Evolutionary conservation across 768 basidiomycete genomes (phyloP), one percentile per base, ranked within the genome.

Genomic region (Xanthoconium purpureum): DNA sequence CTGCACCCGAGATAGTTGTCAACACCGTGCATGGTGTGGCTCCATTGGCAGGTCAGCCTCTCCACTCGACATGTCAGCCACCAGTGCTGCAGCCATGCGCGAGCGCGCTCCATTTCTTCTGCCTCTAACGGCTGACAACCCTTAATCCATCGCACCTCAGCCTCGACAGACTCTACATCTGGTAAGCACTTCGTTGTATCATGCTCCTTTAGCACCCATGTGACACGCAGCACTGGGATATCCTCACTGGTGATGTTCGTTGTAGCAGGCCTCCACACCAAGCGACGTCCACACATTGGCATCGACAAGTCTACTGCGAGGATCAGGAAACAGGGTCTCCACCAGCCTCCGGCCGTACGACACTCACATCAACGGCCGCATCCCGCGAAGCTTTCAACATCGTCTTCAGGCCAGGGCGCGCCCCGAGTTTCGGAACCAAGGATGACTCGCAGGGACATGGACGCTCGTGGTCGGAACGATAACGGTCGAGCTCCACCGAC

Each of bases 251-350:
- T 53, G 12, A 68, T 68, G 63, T 68, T 68, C 35, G 57, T 66
- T 18, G 63, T 66, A 14, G 49, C 65, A 59, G 60, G 55, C 15
- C 54, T 66, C 39, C 52, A 67, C 28, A 65, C 60, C 30, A 68
- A 68, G 30, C 66, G 66, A 47, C 65, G 56, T n/a, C 58, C 47
- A 0, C 11, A 9, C 4, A 48, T 36, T 15, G 10, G 18, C 32
- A 18, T 44, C 6, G 24, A 18, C 47, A 56, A 49, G 28, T 32
- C 20, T 11, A n/a, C 30, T 12, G 15, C 11, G 6, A 29, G 37
- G 14, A 29, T 13, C 17, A 32, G 38, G 38, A 52, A 54, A 47
- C 47, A 46, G 6, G 8, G 39, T 33, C 24, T 14, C 13, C 33
- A n/a, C 24, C 3, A 37, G 11, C 13, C 17, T 28, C 30, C 24